phyloP scores from a whole-genome alignment of 208 protist genomes.

The Crithidia bombi region DNA sequence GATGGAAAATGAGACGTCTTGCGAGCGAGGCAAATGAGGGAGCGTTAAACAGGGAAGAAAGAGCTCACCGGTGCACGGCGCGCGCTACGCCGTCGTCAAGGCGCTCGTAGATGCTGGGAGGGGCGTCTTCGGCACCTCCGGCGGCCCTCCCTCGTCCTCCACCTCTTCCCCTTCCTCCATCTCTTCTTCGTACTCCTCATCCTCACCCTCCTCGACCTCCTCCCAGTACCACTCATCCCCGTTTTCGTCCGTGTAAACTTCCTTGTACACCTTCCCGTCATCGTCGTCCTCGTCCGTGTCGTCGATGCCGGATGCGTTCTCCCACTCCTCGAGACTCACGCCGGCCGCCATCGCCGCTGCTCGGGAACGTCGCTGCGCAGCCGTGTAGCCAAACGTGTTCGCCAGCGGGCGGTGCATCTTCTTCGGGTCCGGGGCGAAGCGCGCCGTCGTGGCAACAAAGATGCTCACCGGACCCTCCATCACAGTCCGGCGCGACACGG shows the following conservation, averaged over 20 bases:
- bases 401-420: conserved; percentile 43
- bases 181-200: conserved; percentile 29
- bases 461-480: conserved; percentile 18
- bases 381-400: conserved; percentile 46
- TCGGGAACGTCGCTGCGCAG: conserved; percentile 15
- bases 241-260: conserved; percentile 43
- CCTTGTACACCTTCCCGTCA: conserved; percentile 20
- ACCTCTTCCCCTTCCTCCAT: conserved; percentile 17
- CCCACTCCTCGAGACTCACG: conserved; percentile 9
- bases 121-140: not conserved
- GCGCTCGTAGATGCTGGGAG: not conserved
- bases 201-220: conserved; percentile 40
- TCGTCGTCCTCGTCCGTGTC: conserved; percentile 26
- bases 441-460: conserved; percentile 18
- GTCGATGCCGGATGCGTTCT: not conserved
- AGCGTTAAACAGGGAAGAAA: not conserved
- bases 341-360: conserved; percentile 18
- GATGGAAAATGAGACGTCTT: not conserved
- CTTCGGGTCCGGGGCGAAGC: conserved; percentile 36
- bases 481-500: not conserved
- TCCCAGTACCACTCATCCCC: conserved; percentile 45
- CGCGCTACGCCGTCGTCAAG: not conserved
- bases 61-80: not conserved
- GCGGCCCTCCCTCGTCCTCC: conserved; percentile 8
- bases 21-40: not conserved